Evolutionary conservation across 106 monocot species (phyloP), one percentile per base, ranked within the genome.

Genomic region (Dendrobium nobile): DNA sequence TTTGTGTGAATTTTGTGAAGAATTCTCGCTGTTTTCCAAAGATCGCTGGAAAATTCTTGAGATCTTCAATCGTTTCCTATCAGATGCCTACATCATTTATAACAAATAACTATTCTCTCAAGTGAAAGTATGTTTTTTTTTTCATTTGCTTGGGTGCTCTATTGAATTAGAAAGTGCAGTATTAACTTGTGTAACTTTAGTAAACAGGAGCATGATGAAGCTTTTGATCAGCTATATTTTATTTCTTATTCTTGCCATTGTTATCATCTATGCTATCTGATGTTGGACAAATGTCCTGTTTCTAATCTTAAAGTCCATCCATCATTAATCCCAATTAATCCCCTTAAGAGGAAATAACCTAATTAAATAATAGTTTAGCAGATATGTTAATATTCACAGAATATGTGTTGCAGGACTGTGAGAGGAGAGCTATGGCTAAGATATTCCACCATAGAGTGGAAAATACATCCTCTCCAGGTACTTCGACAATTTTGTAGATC

Each of bases 351-450:
- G n/a, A 5, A 61, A 61, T 7, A 40, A 24, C 44, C 13, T 41
- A 41, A 47, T 13, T 41, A 67, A 9, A 33, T 48, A 61, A 55
- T 72, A 22, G 40, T 40, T 67, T 75, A 40, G 16, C 41, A 41
- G 9, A 3, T 10, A 45, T 81, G n/a, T 78, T 78, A 27, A 78
- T 47, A 61, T 18, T 20, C 22, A 22, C 41, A 15, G n/a, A 26
- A 22, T 47, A 77, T 55, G 7, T 85, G 40, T 4, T 64, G 26
- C 88, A 95, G 95, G 95, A 95, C 51, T 95, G 95, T 78, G 92
- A 95, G 75, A 65, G 95, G 77, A 87, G 95, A 88, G 86, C 88
- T 17, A 73, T 95, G 43, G 87, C 89, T 15, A 95, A 92, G 80
- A 75, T 95, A 81, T 95, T 91, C 79, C 95, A 86, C 70, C 95